Conservation (phyloP, 2,329 filamentous ascomycete species). For the Pseudocercospora eumusae region DNA sequence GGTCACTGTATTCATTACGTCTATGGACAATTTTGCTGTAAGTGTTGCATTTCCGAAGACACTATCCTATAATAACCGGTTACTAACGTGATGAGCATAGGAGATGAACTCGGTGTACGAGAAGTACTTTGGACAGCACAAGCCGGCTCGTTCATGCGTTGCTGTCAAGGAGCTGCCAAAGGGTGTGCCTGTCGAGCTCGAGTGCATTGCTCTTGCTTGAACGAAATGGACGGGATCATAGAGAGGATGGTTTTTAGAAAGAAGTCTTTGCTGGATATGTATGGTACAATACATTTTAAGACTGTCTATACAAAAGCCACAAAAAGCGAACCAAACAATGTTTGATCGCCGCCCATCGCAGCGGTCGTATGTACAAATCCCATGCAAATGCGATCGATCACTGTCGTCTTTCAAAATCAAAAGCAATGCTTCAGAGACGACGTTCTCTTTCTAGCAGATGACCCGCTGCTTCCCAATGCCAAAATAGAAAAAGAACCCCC, state of each 20-base stretch:
- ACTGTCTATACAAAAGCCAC: conserved; percentile 1
- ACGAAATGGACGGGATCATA: neutral
- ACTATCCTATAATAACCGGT: neutral
- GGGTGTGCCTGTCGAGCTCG: conserved; percentile 84
- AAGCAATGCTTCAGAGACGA: neutral
- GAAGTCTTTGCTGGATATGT: conserved; percentile 6
- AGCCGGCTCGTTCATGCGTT: conserved; percentile 86
- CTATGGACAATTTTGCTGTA: conserved; percentile 84
- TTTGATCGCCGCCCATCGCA: neutral
- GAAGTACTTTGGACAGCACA: conserved; percentile 72
- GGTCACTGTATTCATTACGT: conserved; percentile 75
- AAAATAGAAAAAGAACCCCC: too few species aligned
- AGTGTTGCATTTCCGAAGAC: conserved; percentile 47
- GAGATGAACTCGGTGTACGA: conserved; percentile 73
- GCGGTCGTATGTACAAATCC: conserved; percentile 6
- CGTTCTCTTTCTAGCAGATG: neutral
- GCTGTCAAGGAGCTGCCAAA: conserved; percentile 87
- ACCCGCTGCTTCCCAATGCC: conserved; percentile 1
- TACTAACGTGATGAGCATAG: neutral
- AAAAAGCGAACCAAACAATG: neutral
- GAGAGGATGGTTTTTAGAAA: neutral
- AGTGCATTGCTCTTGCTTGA: conserved; percentile 68
- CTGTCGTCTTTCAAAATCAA: neutral
- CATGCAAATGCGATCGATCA: neutral
- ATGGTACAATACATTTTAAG: conserved; percentile 7